Conservation (phyloP, 139 green algal species). For the Zygnema cylindricum region DNA sequence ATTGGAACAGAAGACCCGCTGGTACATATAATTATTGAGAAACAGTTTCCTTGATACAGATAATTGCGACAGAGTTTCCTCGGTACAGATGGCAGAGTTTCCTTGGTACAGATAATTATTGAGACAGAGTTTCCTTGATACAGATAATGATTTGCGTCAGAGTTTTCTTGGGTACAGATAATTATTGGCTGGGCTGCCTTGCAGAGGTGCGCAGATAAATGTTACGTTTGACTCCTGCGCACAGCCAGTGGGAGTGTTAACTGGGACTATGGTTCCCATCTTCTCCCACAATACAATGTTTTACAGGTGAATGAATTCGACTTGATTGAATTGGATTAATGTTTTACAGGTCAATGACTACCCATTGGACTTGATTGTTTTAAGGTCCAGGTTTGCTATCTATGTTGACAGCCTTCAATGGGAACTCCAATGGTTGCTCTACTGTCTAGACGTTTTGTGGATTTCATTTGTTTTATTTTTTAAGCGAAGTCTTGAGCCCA, state of each 20-base stretch:
- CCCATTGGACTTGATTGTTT: too few relatives aligned
- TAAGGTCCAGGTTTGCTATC: neutral
- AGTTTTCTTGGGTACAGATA: too few relatives aligned
- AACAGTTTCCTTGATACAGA: neutral
- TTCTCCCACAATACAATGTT: slow-evolving; percentile 24
- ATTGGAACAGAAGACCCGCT: neutral
- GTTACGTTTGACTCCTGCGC: neutral
- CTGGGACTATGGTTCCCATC: slow-evolving; percentile 4
- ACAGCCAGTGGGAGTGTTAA: neutral
- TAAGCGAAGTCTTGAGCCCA: too few relatives aligned
- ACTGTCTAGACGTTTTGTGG: neutral
- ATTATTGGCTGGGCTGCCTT: neutral
- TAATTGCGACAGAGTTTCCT: neutral
- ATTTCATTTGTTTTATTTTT: neutral
- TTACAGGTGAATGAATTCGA: neutral
- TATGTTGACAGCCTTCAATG: neutral
- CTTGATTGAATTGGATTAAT: neutral
- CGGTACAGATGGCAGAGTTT: neutral
- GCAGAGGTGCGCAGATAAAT: neutral
- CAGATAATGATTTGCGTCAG: too few relatives aligned
- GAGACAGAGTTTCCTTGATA: too few relatives aligned
- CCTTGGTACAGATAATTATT: neutral
- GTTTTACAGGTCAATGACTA: too few relatives aligned
- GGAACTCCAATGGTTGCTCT: neutral
- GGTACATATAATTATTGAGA: neutral